A percentile compares a stretch with the other conserved stretches of the same genome.
These are phyloP conservation scores for Ramularia endophylla DNA, from an alignment of 2,329 filamentous ascomycete genomes.

Conservation along the genomic window DNA sequence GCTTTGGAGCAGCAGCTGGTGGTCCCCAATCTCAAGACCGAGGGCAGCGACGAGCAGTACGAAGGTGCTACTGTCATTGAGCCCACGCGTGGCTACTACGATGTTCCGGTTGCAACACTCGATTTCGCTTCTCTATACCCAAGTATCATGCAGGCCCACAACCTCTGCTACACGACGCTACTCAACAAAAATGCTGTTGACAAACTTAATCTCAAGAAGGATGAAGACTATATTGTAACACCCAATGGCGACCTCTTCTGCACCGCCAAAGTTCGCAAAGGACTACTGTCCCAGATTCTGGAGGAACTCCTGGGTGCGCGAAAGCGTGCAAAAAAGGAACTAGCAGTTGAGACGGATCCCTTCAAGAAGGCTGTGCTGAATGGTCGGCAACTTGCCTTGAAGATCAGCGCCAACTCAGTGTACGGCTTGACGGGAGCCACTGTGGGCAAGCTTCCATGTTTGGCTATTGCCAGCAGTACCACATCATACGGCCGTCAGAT, in stretches of 20 bases:
- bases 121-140: conserved; percentile 99
- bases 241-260: conserved; percentile 93
- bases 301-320: conserved; percentile 87
- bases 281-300: conserved; percentile 87
- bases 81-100: conserved; percentile 86
- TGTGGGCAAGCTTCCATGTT: conserved; percentile 88
- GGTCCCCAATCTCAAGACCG: conserved; percentile 75
- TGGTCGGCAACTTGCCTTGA: conserved; percentile 91
- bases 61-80: conserved; percentile 98
- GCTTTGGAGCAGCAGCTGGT: conserved; percentile 89
- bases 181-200: conserved; percentile 73
- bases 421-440: conserved; percentile 97
- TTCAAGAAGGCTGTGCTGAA: conserved; percentile 99
- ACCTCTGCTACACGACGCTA: conserved; percentile 94
- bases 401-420: conserved; percentile 95
- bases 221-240: conserved; percentile 93
- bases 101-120: conserved; percentile 89
- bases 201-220: conserved; percentile 70
- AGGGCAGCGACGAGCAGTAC: conserved; percentile 77
- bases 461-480: conserved; percentile 92
- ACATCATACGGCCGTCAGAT: conserved; percentile 97
- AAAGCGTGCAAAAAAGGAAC: conserved; percentile 89
- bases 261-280: conserved; percentile 82
- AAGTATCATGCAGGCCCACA: conserved; percentile 98
- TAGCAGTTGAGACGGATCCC: conserved; percentile 81